Percentiles rank a stretch among this genome's conserved stretches.
These are phyloP conservation scores for Obelidium mucronatum DNA, from an alignment of 192 early-diverging fungal genomes.

Conservation along the genomic window DNA sequence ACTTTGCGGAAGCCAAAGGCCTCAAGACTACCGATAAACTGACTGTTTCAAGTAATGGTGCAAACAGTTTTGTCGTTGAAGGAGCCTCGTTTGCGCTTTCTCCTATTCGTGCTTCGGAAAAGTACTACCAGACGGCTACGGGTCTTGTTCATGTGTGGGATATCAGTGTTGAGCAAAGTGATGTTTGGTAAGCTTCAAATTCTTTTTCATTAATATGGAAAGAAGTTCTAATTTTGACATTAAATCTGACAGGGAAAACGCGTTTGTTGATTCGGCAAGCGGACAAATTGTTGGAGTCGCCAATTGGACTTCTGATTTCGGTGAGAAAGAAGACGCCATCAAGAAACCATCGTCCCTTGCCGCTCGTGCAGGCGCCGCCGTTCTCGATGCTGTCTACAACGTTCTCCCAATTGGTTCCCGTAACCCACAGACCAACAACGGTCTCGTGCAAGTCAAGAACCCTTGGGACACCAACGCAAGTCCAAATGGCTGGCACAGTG, in stretches of 20 bases:
- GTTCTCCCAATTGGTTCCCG: slow-evolving; percentile 28
- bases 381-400: slow-evolving; percentile 19
- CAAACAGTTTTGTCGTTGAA: background rate
- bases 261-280: background rate
- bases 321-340: background rate
- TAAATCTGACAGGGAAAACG: no score
- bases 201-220: no score
- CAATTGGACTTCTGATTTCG: background rate
- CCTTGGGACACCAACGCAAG: slow-evolving; percentile 33
- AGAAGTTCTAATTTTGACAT: no score
- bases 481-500: slow-evolving; percentile 32
- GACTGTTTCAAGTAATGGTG: background rate
- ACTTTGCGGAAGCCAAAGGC: background rate
- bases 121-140: slow-evolving; percentile 25
- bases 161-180: background rate
- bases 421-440: background rate
- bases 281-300: slow-evolving; percentile 11
- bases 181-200: slow-evolving; percentile 2
- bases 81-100: slow-evolving; percentile 8
- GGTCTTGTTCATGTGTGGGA: slow-evolving; percentile 28
- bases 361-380: background rate
- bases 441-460: slow-evolving; percentile 36
- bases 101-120: slow-evolving; percentile 2
- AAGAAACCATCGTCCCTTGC: background rate
- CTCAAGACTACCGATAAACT: slow-evolving; percentile 17